Base-by-base conservation (phyloP, 2,329 filamentous ascomycete genomes). In the Zymoseptoria tritici region DNA sequence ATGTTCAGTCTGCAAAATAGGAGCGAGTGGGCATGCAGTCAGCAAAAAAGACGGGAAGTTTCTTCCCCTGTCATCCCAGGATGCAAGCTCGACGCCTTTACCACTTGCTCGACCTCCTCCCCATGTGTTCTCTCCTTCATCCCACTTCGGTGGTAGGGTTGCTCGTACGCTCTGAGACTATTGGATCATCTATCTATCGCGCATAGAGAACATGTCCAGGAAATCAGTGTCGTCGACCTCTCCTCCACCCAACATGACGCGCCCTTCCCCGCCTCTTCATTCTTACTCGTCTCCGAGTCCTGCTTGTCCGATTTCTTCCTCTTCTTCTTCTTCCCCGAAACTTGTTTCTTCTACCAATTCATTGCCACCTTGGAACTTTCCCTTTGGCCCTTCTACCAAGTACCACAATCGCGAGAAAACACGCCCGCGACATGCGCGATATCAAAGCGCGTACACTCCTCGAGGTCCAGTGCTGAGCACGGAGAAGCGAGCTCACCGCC, bases 331-430 rank as follows among this genome's bases (percentile, higher is more conserved):
- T 49, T n/a, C 36, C 36, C 36, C 36, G 5, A 46, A 46, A 13
- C 16, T 46, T 46, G 36, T 46, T n/a, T 36, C 59, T 49, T 51
- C 57, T 46, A 20, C 55, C 11, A 22, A 54, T 31, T 56, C 58
- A 36, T 56, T 61, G 52, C 59, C 62, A 42, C 55, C 64, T 54
- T 70, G 71, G 70, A 64, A 69, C 59, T 68, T 71, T 56, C 70
- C 71, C 11, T 63, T 63, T 46, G 70, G 72, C 49, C 72, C 72
- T 21, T 70, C 67, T 46, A 68, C 69, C 46, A 64, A 63, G 53
- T 73, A 68, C 59, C 70, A 72, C 62, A 67, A 67, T 51, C 64
- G 66, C 55, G 59, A 60, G 49, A 57, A 59, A n/a, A 36, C 62
- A 36, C 57, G 55, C n/a, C 20, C 57, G 24, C 54, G 59, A 31